phyloP scores from a whole-genome alignment of 2,329 filamentous ascomycete species.

The Aspergillus sp. region DNA sequence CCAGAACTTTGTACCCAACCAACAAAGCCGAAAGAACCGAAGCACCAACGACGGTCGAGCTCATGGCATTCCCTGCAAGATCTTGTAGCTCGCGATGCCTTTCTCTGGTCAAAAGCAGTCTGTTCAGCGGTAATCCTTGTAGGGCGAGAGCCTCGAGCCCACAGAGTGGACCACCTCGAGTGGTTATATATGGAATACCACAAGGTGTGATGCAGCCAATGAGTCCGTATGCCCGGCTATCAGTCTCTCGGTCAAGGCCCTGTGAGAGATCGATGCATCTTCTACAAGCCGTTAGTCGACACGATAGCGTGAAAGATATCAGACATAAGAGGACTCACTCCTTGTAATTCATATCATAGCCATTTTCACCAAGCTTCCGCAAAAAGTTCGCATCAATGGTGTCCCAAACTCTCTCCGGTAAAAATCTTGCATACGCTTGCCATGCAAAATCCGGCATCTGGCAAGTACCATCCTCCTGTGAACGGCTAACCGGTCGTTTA shows the following conservation, averaged over 20 bases:
- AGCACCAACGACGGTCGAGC: constrained; percentile 60
- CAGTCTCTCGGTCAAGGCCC: constrained; percentile 56
- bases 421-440: constrained; percentile 41
- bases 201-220: constrained; percentile 60
- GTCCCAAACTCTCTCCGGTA: constrained; percentile 57
- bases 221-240: constrained; percentile 47
- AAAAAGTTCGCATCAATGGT: constrained; percentile 56
- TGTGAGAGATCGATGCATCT: constrained; percentile 58
- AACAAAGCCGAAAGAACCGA: constrained; percentile 54
- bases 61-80: constrained; percentile 74
- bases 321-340: constrained; percentile 30
- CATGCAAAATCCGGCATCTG: constrained; percentile 50
- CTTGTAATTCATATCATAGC: constrained; percentile 53
- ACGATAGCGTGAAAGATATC: background rate
- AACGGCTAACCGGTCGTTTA: constrained; percentile 51
- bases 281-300: constrained; percentile 13
- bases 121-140: constrained; percentile 59
- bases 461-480: constrained; percentile 48
- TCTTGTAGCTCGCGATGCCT: constrained; percentile 55
- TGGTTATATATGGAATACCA: constrained; percentile 54
- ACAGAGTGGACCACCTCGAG: constrained; percentile 52
- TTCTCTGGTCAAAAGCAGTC: constrained; percentile 57
- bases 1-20: constrained; percentile 23
- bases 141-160: constrained; percentile 56
- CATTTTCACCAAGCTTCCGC: constrained; percentile 36